Evolutionary conservation across 2,329 filamentous ascomycete genomes (phyloP).

Genomic region (Neophaeococcomyces aloes): DNA sequence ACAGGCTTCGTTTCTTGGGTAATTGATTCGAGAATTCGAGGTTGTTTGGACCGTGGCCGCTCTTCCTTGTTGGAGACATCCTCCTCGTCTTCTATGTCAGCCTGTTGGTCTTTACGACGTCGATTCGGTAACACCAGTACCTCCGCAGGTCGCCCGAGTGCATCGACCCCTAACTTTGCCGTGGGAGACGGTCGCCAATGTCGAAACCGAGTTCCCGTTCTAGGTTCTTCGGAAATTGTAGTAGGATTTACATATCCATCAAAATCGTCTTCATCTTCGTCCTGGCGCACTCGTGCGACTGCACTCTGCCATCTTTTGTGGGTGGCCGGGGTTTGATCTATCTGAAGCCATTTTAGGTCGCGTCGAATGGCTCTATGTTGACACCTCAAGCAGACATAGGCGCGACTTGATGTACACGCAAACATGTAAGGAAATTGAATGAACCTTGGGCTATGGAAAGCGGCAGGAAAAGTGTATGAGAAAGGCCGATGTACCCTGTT

Average conservation of each 20-base stretch:
- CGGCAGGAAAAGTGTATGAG: not conserved
- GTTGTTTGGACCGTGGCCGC: not conserved
- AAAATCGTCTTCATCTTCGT: constrained; percentile 7
- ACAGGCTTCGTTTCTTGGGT: constrained; percentile 15
- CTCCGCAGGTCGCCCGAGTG: constrained; percentile 30
- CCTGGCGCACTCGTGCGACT: constrained; percentile 6
- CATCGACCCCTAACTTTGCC: constrained; percentile 25
- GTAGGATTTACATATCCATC: not conserved
- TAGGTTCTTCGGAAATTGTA: not conserved
- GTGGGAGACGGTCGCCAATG: constrained; percentile 14
- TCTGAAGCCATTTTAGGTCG: not conserved
- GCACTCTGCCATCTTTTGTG: constrained; percentile 12
- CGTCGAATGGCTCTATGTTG: not conserved
- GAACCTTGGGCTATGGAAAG: not conserved
- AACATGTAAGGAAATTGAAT: not conserved
- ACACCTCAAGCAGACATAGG: constrained; percentile 6
- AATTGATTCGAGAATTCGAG: constrained; percentile 12
- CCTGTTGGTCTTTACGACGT: constrained; percentile 16
- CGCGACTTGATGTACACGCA: not conserved
- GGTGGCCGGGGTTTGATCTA: not conserved
- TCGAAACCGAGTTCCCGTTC: constrained; percentile 5
- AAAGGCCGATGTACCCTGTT: not conserved
- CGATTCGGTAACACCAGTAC: constrained; percentile 27
- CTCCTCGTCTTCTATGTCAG: constrained; percentile 6
- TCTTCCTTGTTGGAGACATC: not conserved